Base-by-base conservation (phyloP, 2,329 filamentous ascomycete genomes). In the Epichloe amarillans region DNA sequence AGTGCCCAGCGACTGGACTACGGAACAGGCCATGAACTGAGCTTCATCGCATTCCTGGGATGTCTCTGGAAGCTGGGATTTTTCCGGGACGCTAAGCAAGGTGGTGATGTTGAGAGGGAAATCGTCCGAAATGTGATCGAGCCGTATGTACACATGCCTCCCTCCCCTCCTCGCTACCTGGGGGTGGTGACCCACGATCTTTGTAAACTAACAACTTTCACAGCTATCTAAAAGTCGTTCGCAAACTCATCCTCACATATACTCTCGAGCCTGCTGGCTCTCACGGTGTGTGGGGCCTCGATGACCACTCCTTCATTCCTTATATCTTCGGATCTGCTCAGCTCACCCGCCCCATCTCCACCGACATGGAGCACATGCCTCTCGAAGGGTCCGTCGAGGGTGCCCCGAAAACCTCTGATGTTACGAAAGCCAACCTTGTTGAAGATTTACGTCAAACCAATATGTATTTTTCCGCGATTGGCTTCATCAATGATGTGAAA, bases 401-500 rank as follows among this genome's bases (percentile, higher is more conserved):
- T 36, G 78, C 88, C 0, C 88, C 90, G 0, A 79, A 84, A 49
- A 84, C 90, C 1, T 75, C 72, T 4, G 81, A 84, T 47, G 78
- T 96, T 0, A 73, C 77, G 30, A 86, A 86, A 57, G 62, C 73
- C 2, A 70, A 72, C n/a, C 66, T 79, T 8, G 84, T 90, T 23
- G 76, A 83, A 39, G 71, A 75, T 49, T 78, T 88, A 62, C 76
- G 85, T 46, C 72, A 74, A 50, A 69, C 67, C 30, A 90, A 91
- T 62, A 79, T 98, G 79, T 98, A 98, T 67, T 98, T 97, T 66
- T 86, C 88, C 5, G 93, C 93, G 35, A 82, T 98, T 52, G 89
- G 89, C 10, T 98, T 98, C 72, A 97, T 98, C 64, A 86, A 95
- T 66, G 90, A 95, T 62, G 93, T 98, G 46, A 98, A 98, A 64